phyloP scores from a whole-genome alignment of 352 stramenopile genomes.

The Phytophthora citricola region DNA sequence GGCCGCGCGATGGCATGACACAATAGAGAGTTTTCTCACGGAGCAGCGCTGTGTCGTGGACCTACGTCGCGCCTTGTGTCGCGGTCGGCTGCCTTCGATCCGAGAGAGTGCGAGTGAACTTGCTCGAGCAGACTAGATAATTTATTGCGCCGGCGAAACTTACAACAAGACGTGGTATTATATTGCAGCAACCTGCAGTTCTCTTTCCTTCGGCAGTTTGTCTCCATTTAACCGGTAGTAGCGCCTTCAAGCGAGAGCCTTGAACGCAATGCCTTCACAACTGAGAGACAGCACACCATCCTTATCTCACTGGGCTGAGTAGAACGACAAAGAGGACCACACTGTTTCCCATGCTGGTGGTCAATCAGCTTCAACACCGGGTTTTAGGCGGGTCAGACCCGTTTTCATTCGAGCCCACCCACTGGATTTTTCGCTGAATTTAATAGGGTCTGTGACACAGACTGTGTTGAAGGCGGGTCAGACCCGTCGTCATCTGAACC shows the following conservation, averaged over 20 bases:
- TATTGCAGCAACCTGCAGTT: too few species aligned
- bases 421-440: background rate
- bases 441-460: too few species aligned
- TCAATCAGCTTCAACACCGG: conserved; percentile 1
- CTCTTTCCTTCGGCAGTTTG: too few species aligned
- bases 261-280: too few species aligned
- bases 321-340: too few species aligned
- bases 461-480: background rate
- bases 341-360: background rate
- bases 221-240: too few species aligned
- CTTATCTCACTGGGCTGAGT: background rate
- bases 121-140: conserved; percentile 13
- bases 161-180: background rate
- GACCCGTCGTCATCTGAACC: background rate
- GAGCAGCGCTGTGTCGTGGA: conserved; percentile 51
- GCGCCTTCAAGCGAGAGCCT: too few species aligned
- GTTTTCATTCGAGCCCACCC: conserved; percentile 2
- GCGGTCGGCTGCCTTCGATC: conserved; percentile 56
- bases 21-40: conserved; percentile 53
- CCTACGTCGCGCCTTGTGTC: conserved; percentile 55
- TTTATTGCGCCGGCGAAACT: conserved; percentile 9
- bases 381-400: background rate
- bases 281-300: background rate
- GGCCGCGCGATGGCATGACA: conserved; percentile 59
- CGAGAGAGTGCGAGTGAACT: conserved; percentile 48